Base-by-base conservation (phyloP, 2,329 filamentous ascomycete genomes). In the Trichoderma brevicompactum region DNA sequence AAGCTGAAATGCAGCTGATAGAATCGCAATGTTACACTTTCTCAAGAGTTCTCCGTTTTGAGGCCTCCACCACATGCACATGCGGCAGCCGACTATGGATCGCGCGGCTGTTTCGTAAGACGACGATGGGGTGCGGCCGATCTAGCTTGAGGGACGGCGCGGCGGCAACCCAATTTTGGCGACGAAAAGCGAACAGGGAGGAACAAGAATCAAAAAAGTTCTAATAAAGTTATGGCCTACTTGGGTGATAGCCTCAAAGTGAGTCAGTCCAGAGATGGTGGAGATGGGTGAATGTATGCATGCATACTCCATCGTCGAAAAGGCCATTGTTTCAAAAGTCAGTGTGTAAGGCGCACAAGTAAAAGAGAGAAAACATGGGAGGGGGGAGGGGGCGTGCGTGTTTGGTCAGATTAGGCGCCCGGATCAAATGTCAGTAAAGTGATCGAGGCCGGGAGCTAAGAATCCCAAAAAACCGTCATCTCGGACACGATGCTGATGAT, bases 381-480 rank as follows among this genome's bases (percentile, higher is more conserved):
- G 52, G 38, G 32, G 41, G 40, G 49, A 50, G 50, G 49, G 46
- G 49, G 32, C 38, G 43, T 56, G 58, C 43, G 7, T 56, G 32
- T 54, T 53, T 53, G 49, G 48, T 46, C 60, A 54, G 60, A 28
- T 43, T 63, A 63, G 50, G 60, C 60, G 60, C 60, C 60, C 60
- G 60, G 41, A 36, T 46, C 36, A 38, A 46, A 44, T 28, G 38
- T 40, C 49, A 53, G 59, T 36, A 36, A 23, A 44, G 41, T 46
- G 17, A 54, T 54, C 50, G 60, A 53, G 28, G 5, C 38, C 60
- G 49, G 48, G 40, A 54, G 49, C 49, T 53, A 62, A 23, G 19
- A 23, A 36, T 40, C 49, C 49, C 40, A 44, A 13, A 44, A 13
- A 54, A 41, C 28, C 38, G 38, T 44, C 59, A 52, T 53, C 59